Conservation (phyloP, 345 rosid species). For the Eucalyptus pauciflora region DNA sequence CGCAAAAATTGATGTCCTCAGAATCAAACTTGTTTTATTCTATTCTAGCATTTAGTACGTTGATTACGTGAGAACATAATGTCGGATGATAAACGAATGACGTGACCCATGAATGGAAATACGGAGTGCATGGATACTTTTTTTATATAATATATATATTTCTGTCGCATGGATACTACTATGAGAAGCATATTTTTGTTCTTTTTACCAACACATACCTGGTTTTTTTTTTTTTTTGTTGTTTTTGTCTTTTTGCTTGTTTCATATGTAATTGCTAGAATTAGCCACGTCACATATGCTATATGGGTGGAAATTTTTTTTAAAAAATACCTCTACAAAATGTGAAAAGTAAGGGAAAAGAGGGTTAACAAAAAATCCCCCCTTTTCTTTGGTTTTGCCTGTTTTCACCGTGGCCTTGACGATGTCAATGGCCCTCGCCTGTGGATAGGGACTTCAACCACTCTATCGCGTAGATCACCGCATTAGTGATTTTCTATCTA, state of each 20-base stretch:
- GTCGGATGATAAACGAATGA: neutral
- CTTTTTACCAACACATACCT: neutral
- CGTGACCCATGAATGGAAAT: neutral
- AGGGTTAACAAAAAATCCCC: neutral
- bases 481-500: neutral
- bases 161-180: neutral
- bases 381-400: neutral
- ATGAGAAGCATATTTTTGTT: neutral
- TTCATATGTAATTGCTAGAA: neutral
- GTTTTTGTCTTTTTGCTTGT: neutral
- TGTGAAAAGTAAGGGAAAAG: neutral
- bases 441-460: neutral
- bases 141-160: no score
- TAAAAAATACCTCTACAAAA: neutral
- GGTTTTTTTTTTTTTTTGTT: no score
- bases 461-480: neutral
- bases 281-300: neutral
- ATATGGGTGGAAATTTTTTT: neutral
- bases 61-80: neutral
- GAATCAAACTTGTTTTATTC: neutral
- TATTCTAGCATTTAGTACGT: neutral
- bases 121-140: neutral
- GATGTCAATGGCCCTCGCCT: neutral
- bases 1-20: neutral
- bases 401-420: neutral